Conservation (phyloP, 148 eudicot genomes). For the Vaccinium vitisidaea region DNA sequence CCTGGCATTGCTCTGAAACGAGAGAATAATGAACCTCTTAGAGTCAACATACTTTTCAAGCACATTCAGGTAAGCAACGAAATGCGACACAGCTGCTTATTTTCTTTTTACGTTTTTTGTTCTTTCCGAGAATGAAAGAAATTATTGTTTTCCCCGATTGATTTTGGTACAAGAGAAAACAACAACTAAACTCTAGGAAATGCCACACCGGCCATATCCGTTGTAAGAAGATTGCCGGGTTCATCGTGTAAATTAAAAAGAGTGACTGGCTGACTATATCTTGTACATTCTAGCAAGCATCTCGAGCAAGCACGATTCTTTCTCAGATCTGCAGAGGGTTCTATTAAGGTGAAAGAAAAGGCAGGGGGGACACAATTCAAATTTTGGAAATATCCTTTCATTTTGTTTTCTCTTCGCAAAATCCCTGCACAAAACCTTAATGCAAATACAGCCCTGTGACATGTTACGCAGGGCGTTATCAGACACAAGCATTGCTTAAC, state of each 20-base stretch:
- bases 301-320: too few relatives aligned
- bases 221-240: too few relatives aligned
- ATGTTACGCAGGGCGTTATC: too few relatives aligned
- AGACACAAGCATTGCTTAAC: neutral
- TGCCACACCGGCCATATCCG: too few relatives aligned
- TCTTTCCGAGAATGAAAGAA: neutral
- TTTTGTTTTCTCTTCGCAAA: neutral
- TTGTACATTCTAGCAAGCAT: too few relatives aligned
- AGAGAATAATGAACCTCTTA: conserved; percentile 20
- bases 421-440: neutral
- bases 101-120: neutral
- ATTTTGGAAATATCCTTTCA: neutral
- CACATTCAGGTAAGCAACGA: conserved; percentile 59
- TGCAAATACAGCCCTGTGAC: neutral
- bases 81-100: neutral
- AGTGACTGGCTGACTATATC: too few relatives aligned
- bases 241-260: too few relatives aligned
- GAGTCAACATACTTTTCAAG: conserved; percentile 77
- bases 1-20: too few relatives aligned
- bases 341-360: neutral
- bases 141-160: too few relatives aligned
- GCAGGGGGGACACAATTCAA: neutral
- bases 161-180: too few relatives aligned
- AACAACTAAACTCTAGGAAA: too few relatives aligned
- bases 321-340: neutral